Evolutionary conservation across 148 eudicot species (phyloP).

Genomic region (Nepenthes mirabilis): DNA sequence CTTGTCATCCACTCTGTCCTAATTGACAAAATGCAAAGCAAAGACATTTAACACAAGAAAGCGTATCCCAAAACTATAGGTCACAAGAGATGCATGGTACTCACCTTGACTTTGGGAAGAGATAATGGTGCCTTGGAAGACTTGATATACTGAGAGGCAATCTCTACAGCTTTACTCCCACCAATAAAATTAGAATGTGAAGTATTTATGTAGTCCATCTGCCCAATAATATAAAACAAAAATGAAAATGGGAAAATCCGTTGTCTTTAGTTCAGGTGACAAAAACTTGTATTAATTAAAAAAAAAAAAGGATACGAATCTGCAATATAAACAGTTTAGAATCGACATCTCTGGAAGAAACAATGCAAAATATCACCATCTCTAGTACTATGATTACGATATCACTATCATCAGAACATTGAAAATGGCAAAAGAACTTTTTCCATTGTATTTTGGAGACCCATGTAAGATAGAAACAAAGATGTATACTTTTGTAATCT

Average conservation of each 20-base stretch:
- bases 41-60: background rate
- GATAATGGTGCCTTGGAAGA: constrained; percentile 38
- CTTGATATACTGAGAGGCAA: constrained; percentile 50
- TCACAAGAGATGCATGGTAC: background rate
- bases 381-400: no score
- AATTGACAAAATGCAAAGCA: constrained; percentile 6
- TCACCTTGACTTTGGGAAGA: constrained; percentile 51
- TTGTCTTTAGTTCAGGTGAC: no score
- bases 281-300: no score
- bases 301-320: no score
- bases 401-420: no score
- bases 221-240: constrained; percentile 3
- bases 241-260: background rate
- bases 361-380: background rate
- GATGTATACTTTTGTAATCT: no score
- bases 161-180: constrained; percentile 84
- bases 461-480: no score
- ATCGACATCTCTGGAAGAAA: no score
- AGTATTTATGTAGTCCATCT: constrained; percentile 97
- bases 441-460: no score
- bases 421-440: no score
- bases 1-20: constrained; percentile 76
- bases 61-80: constrained; percentile 1
- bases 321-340: no score
- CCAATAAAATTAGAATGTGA: constrained; percentile 85